A percentile compares a stretch with the other conserved stretches of the same genome.
These are phyloP conservation scores for Nyctanthes arbortristis DNA, from an alignment of 257 asterid species.

Conservation along the genomic window DNA sequence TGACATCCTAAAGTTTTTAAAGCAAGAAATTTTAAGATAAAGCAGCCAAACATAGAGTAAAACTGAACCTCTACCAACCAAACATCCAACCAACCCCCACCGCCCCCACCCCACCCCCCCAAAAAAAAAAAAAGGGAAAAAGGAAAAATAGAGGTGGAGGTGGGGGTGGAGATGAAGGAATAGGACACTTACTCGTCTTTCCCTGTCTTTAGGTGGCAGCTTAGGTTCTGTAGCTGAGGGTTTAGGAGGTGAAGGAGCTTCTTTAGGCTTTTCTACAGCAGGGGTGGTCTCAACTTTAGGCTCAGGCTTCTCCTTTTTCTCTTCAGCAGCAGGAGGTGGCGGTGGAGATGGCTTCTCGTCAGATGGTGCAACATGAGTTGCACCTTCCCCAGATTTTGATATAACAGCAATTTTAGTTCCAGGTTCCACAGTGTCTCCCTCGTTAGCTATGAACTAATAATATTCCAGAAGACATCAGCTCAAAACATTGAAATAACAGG, in stretches of 20 bases:
- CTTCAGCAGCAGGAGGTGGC: constrained; percentile 57
- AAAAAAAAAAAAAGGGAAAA: no score
- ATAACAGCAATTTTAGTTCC: constrained; percentile 89
- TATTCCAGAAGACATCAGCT: constrained; percentile 12
- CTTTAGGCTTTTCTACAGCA: constrained; percentile 57
- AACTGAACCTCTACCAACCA: background rate
- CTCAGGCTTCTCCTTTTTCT: constrained; percentile 52
- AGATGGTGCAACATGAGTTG: constrained; percentile 77
- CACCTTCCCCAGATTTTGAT: constrained; percentile 90
- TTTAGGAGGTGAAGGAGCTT: constrained; percentile 56
- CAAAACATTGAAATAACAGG: constrained; percentile 11
- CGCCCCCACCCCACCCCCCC: no score
- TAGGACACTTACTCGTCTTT: constrained; percentile 70
- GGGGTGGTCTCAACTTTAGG: constrained; percentile 56
- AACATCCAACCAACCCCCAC: no score
- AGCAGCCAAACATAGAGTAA: background rate
- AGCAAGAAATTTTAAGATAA: background rate
- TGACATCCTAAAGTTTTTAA: constrained; percentile 3
- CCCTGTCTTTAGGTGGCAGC: constrained; percentile 97
- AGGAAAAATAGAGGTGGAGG: no score
- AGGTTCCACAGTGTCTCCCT: constrained; percentile 98
- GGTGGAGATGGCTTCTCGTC: constrained; percentile 73
- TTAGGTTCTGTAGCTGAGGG: constrained; percentile 81
- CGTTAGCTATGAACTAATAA: constrained; percentile 78
- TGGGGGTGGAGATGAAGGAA: no score